Conservation (phyloP, 371 early-diverging fungal species). For the Smittium culicis region DNA sequence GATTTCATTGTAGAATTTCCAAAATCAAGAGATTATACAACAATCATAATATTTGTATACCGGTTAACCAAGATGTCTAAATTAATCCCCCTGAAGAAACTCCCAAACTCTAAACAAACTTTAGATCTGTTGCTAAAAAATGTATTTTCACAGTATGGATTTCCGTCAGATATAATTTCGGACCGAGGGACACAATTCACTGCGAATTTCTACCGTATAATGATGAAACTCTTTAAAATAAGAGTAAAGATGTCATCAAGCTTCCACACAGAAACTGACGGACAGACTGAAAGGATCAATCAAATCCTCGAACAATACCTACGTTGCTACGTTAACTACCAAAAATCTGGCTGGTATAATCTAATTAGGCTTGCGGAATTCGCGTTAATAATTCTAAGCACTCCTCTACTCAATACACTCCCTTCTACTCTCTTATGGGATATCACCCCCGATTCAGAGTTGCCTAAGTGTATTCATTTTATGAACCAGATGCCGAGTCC, state of each 20-base stretch:
- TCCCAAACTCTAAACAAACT: background rate
- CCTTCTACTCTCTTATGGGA: background rate
- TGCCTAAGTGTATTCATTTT: background rate
- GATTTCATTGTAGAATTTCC: slow-evolving; percentile 13
- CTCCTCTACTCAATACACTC: slow-evolving; percentile 12
- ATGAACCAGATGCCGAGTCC: background rate
- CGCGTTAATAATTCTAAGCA: slow-evolving; percentile 33
- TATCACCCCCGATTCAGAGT: background rate
- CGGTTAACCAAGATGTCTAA: slow-evolving; percentile 10
- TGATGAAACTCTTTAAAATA: slow-evolving; percentile 18
- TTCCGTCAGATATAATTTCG: slow-evolving; percentile 11
- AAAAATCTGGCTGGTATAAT: slow-evolving; percentile 35
- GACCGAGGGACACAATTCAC: slow-evolving; percentile 26
- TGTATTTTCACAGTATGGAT: slow-evolving; percentile 8
- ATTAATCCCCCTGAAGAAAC: slow-evolving; percentile 11
- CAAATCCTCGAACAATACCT: slow-evolving; percentile 36
- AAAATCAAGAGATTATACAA: slow-evolving; percentile 1
- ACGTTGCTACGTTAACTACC: slow-evolving; percentile 22
- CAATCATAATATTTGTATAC: slow-evolving; percentile 13
- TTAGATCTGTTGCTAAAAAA: slow-evolving; percentile 4
- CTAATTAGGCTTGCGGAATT: slow-evolving; percentile 35
- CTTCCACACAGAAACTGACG: slow-evolving; percentile 38
- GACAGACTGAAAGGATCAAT: slow-evolving; percentile 39
- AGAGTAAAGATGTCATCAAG: slow-evolving; percentile 29
- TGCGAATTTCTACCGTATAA: slow-evolving; percentile 21